Base-by-base conservation (phyloP, 345 rosid genomes). In the Noccaea bulbosa region DNA sequence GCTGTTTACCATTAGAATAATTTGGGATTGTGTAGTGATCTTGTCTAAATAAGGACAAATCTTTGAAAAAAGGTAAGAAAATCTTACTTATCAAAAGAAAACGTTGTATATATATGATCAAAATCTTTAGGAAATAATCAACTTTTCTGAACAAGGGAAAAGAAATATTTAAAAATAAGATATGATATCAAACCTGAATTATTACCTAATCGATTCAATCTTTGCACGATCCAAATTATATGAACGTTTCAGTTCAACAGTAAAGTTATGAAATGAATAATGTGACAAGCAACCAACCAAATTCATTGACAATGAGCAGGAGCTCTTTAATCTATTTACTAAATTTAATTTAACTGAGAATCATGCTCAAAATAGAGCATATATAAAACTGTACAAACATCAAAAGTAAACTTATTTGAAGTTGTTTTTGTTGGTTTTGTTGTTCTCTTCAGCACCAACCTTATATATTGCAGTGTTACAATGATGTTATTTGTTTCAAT, bases 51-150 rank as follows among this genome's bases (percentile, higher is more conserved):
- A 16, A 11, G 22, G 7, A 9, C 59, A 50, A 38, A 65, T 65
- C 11, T 50, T 65, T 65, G 16, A 24, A 34, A 34, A 47, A 63
- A 47, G 16, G 70, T 50, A 10, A 44, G 14, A 2, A 11, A 65
- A 65, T 65, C 37, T 65, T 49, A 2, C 38, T 1, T 64, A 17
- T 37, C 16, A 17, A 20, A 33, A 47, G 6, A 17, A 6, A 16
- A 53, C 5, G 16, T 52, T 34, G 43, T 55, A 43, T 27, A 43
- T 27, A 10, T 33, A 24, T 38, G 15, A 8, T 44, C 37, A 20
- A 20, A 20, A 20, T 69, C 7, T 22, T 48, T 15, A 62, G 49
- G 27, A 55, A n/a, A n/a, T n/a, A n/a, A n/a, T n/a, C n/a, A n/a
- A n/a, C n/a, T n/a, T n/a, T 41, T 8, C 61, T 48, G 3, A 0